These are phyloP conservation scores for Cystofilobasidium macerans DNA, from an alignment of 768 basidiomycete species.

Conservation along the genomic window DNA sequence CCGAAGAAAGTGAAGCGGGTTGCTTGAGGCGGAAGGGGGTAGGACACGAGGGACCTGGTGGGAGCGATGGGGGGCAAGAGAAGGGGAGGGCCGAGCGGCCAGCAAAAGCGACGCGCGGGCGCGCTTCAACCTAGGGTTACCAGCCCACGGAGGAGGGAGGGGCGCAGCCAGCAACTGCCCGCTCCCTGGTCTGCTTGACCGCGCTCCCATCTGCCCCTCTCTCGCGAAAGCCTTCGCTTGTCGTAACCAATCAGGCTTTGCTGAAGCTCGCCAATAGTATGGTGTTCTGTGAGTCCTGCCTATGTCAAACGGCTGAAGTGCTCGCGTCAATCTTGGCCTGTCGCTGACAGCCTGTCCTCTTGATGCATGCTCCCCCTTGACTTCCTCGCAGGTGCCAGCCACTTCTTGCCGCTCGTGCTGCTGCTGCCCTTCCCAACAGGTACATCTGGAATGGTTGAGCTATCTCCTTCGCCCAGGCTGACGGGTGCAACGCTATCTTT, in stretches of 20 bases:
- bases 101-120: background rate
- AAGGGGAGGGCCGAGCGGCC: background rate
- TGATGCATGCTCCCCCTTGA: too few relatives aligned
- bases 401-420: conserved; percentile 4
- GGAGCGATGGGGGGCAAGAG: conserved; percentile 3
- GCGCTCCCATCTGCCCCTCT: too few relatives aligned
- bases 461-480: background rate
- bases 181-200: too few relatives aligned
- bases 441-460: background rate
- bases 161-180: too few relatives aligned
- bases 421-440: background rate
- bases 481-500: too few relatives aligned
- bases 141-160: background rate
- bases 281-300: background rate
- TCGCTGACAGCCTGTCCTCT: too few relatives aligned
- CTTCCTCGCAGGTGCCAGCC: background rate
- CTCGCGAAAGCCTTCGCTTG: too few relatives aligned
- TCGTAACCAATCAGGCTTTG: too few relatives aligned
- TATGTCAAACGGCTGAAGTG: background rate
- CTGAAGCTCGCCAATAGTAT: background rate
- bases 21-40: background rate
- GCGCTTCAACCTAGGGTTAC: background rate
- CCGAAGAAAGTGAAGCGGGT: background rate
- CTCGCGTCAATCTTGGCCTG: background rate
- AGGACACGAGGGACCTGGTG: conserved; percentile 4